Conservation (phyloP, 768 basidiomycete genomes). For the Tylopilus balloui region DNA sequence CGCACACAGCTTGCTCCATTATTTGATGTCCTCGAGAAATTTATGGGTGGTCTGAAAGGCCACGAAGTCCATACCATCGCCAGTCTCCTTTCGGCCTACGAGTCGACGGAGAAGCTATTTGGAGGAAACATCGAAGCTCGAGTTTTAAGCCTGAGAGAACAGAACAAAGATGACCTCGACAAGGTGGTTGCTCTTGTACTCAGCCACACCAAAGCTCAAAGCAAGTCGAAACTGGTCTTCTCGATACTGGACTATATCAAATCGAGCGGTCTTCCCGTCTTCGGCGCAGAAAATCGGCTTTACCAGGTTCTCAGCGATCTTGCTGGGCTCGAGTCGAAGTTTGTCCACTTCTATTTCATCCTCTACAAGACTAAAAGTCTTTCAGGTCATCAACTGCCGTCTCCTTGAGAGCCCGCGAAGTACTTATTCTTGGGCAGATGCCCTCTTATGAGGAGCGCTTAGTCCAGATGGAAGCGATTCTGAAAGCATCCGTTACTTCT, state of each 20-base stretch:
- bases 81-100: conserved; percentile 71
- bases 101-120: conserved; percentile 86
- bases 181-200: conserved; percentile 81
- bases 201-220: conserved; percentile 92
- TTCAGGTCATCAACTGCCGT: conserved; percentile 84
- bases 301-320: conserved; percentile 76
- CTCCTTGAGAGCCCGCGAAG: conserved; percentile 93
- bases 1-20: conserved; percentile 65
- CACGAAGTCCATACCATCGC: conserved; percentile 83
- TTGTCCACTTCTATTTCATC: conserved; percentile 24
- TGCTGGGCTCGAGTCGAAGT: conserved; percentile 87
- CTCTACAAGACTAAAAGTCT: conserved; percentile 3
- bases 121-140: conserved; percentile 92
- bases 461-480: conserved; percentile 89
- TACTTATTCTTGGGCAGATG: conserved; percentile 92
- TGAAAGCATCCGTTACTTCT: conserved; percentile 82
- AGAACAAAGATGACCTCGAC: conserved; percentile 89
- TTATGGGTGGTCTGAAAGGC: conserved; percentile 75
- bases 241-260: conserved; percentile 89
- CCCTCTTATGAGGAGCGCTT: conserved; percentile 95
- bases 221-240: conserved; percentile 86
- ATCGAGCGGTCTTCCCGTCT: conserved; percentile 67
- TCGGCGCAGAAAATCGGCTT: conserved; percentile 67
- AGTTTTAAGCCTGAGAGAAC: conserved; percentile 84
- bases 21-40: conserved; percentile 73